Percentiles rank a stretch among this genome's conserved stretches.
Conservation (phyloP, 441 rosid species). For the Aquilaria agallochum region DNA sequence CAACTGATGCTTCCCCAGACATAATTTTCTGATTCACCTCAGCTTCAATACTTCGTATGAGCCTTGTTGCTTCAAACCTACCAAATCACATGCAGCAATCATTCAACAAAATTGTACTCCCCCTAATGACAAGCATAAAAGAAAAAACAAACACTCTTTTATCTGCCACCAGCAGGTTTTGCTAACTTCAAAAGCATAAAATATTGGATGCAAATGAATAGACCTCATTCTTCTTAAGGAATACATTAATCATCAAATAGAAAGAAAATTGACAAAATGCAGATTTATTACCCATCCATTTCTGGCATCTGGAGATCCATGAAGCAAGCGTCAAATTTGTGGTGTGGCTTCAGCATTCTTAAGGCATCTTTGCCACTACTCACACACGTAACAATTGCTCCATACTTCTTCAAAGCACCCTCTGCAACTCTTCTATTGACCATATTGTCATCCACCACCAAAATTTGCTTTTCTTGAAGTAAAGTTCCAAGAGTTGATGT, state of each 20-base stretch:
- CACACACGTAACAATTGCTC: conserved; percentile 85
- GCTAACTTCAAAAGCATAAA: too few relatives aligned
- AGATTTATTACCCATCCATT: conserved; percentile 77
- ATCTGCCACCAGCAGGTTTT: neutral
- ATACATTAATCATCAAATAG: too few relatives aligned
- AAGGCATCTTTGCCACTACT: conserved; percentile 77
- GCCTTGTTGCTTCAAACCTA: conserved; percentile 88
- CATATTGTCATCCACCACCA: conserved; percentile 91
- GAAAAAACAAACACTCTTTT: neutral
- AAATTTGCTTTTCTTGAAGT: conserved; percentile 57
- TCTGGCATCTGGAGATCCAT: conserved; percentile 99
- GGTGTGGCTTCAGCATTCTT: conserved; percentile 73
- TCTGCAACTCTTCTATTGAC: conserved; percentile 96
- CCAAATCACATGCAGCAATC: conserved; percentile 8
- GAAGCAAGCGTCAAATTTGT: conserved; percentile 84
- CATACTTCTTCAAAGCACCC: conserved; percentile 77
- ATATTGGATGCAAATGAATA: too few relatives aligned
- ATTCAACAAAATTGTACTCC: neutral
- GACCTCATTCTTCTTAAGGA: too few relatives aligned
- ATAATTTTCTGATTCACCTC: conserved; percentile 51
- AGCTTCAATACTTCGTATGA: conserved; percentile 55
- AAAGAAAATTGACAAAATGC: neutral
- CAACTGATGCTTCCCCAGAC: conserved; percentile 42
- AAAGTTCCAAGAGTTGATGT: conserved; percentile 49
- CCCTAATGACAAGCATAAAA: neutral